These are phyloP conservation scores for Neurospora cerealis DNA, from an alignment of 495 filamentous ascomycete species.

Conservation along the genomic window DNA sequence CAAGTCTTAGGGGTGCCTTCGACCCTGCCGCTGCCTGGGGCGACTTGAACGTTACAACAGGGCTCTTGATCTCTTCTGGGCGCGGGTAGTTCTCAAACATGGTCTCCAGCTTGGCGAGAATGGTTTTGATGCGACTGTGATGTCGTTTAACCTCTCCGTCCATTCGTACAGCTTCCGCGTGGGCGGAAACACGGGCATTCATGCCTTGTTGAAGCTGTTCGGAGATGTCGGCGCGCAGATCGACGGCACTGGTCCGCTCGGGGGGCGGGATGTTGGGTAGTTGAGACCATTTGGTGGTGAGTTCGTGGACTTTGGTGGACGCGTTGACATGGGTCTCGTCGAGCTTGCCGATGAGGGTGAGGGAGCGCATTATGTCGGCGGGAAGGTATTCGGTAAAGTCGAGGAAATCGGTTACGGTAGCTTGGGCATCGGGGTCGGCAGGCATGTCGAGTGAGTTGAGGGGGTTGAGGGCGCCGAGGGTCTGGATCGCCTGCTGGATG, in stretches of 20 bases:
- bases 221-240: slow-evolving; percentile 68
- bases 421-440: slow-evolving; percentile 84
- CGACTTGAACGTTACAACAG: slow-evolving; percentile 33
- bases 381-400: slow-evolving; percentile 96
- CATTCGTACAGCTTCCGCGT: slow-evolving; percentile 75
- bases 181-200: slow-evolving; percentile 62
- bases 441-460: slow-evolving; percentile 28
- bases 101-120: slow-evolving; percentile 70
- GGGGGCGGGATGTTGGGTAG: slow-evolving; percentile 51
- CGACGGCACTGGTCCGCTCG: slow-evolving; percentile 32
- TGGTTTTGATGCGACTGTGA: slow-evolving; percentile 62
- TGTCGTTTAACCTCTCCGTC: slow-evolving; percentile 70
- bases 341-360: slow-evolving; percentile 78
- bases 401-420: slow-evolving; percentile 88
- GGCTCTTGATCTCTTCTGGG: slow-evolving; percentile 43
- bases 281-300: slow-evolving; percentile 62
- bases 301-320: slow-evolving; percentile 57
- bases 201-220: slow-evolving; percentile 62
- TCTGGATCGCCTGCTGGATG: slow-evolving; percentile 20
- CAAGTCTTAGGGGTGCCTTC: slow-evolving; percentile 51
- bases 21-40: slow-evolving; percentile 47
- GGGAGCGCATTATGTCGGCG: slow-evolving; percentile 80
- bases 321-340: slow-evolving; percentile 60
- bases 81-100: slow-evolving; percentile 50
- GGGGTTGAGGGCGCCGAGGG: slow-evolving; percentile 21